Base-by-base conservation (phyloP, 371 early-diverging fungal species). In the Rhizopus stolonifer region DNA sequence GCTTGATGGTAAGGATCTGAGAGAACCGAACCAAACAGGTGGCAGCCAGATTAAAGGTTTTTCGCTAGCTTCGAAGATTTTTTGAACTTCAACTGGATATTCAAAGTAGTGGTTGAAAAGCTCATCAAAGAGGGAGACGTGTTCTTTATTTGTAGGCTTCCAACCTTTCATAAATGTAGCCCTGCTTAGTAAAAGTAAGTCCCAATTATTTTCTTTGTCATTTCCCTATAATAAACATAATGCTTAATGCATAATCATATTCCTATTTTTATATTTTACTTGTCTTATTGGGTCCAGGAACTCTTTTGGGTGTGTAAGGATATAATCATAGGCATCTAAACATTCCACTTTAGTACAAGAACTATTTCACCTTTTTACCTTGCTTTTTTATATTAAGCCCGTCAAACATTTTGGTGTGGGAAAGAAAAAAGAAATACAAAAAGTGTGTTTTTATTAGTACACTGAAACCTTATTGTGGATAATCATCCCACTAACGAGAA, bases 41-140 rank as follows among this genome's bases (percentile, higher is more conserved):
- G 57, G 46, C 36, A 57, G 25, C 63, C 63, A 62, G 1, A 31
- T 18, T 1, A 62, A 21, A 3, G 49, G 50, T 15, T 23, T 44
- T 7, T 52, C 46, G 8, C 19, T 50, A 8, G 5, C 2, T 42
- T 42, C 42, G 13, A 42, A 0, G n/a, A 42, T 21, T 13, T 38
- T 49, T 17, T 49, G 38, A 7, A 38, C n/a, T 39, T 57, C 46
- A 24, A 22, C 18, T 4, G 61, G 47, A 33, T 46, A 19, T 11
- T 54, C 40, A 42, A 62, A 62, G 40, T 58, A 62, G 25, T 54
- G 40, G 33, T 57, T 11, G 26, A 62, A 54, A 9, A 62, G 40
- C 32, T 58, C 58, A 25, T 57, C 58, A 22, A 56, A 58, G 1
- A 62, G 22, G 1, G 54, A 31, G 11, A 48, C 40, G 13, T 39